Evolutionary conservation across 805 yeast genomes (phyloP), one percentile per base, ranked within the genome.

Genomic region (Monosporozyma servazzii): DNA sequence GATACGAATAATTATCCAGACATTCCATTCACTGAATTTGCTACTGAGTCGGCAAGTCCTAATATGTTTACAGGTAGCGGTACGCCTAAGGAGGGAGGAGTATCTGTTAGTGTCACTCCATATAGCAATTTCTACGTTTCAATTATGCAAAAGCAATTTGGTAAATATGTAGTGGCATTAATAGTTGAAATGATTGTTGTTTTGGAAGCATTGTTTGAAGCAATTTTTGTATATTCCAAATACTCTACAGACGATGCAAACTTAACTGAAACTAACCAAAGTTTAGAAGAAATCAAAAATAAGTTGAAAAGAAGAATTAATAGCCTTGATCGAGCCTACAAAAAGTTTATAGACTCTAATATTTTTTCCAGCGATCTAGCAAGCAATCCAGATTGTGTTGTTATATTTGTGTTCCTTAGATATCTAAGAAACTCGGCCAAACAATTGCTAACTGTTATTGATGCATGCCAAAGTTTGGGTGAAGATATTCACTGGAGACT

Each of bases 391-490:
- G 66, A 69, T 5, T 64, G 69, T 20, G 69, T 70, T 31, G 67
- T 71, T 45, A 66, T 71, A 21, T 71, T 75, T 53, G 55, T 75
- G 15, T 70, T 71, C 47, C 51, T 75, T 3, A 63, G 75, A 53
- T 74, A 73, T 48, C 52, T 73, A 4, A 62, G 75, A 53, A 75
- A 73, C 51, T 61, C 75, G 1, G 71, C 77, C 2, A 69, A 72
- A 21, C 58, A 64, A 54, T 42, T 71, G n/a, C 45, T 70, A 5
- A 53, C 58, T 2, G 61, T 67, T 0, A 45, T 62, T 1, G 59
- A 64, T 2, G 53, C 65, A 15, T 53, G 69, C 13, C 31, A 52
- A 17, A 56, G 50, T 11, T 48, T 70, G 13, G 61, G 66, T n/a
- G 41, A 50, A 5, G 55, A 55, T 30, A 50, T 54, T n/a, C 58